These are phyloP conservation scores for Periglandula ipomoeae DNA, from an alignment of 2,329 filamentous ascomycete species.

Conservation along the genomic window DNA sequence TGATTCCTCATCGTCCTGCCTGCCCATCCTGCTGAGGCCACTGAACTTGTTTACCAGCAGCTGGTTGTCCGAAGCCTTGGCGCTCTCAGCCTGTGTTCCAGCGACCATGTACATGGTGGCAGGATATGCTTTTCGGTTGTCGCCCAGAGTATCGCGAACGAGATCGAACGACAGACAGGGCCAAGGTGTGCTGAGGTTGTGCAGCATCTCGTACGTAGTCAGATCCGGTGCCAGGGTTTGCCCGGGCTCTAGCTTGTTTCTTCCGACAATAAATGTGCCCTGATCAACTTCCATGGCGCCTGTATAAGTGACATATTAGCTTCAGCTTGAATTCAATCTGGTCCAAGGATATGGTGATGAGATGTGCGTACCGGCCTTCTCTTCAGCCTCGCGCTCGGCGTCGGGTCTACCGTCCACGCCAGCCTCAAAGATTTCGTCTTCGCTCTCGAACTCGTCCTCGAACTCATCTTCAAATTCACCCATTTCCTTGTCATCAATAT, in stretches of 20 bases:
- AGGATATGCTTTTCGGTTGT: conserved; percentile 86
- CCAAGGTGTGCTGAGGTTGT: conserved; percentile 90
- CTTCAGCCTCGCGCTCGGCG: conserved; percentile 83
- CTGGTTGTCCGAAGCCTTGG: conserved; percentile 75
- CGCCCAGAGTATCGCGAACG: conserved; percentile 73
- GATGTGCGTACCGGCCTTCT: conserved; percentile 49
- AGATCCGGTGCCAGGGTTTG: conserved; percentile 86
- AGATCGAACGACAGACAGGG: conserved; percentile 96
- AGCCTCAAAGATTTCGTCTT: conserved; percentile 87
- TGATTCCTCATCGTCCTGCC: conserved; percentile 54
- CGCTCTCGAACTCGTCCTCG: conserved; percentile 80
- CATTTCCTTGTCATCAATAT: conserved; percentile 56
- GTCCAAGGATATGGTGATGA: background rate
- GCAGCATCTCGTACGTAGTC: conserved; percentile 96
- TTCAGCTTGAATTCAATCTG: background rate
- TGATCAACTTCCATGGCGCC: conserved; percentile 84
- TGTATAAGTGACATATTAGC: background rate
- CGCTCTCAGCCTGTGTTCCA: conserved; percentile 80
- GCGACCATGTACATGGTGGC: conserved; percentile 92
- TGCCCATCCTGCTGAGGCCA: conserved; percentile 79
- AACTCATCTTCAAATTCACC: conserved; percentile 94
- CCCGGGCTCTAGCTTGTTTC: conserved; percentile 81
- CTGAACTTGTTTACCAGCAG: conserved; percentile 96
- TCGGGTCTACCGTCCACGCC: conserved; percentile 90
- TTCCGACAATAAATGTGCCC: conserved; percentile 89